Evolutionary conservation across 73 alveolate species (phyloP), one percentile per base, ranked within the genome.

Genomic region (Effrenium voratum): DNA sequence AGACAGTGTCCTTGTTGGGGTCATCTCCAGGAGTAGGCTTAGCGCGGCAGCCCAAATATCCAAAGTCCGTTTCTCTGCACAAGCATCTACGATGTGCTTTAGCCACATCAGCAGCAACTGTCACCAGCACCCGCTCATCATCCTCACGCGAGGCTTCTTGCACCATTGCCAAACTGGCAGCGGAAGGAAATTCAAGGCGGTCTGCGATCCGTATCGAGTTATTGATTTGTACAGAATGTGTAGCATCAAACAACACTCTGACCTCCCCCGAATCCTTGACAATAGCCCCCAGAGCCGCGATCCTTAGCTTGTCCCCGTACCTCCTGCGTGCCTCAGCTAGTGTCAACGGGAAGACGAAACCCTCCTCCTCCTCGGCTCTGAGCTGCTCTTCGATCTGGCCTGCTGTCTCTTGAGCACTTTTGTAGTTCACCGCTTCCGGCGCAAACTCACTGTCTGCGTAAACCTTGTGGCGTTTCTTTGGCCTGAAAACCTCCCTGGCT

Each of bases 161-260:
- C 34, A 75, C 57, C 85, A 12, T 75, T 36, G 85, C 85, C 34
- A 40, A 3, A 28, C 30, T 55, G 8, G 22, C 52, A 1, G 85
- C 57, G 26, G 57, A 52, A 3, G 85, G 85, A 34, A 75, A 75
- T 44, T 75, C 85, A 10, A 75, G 57, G 3, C 46, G 85, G 30
- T 80, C 91, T 24, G 12, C 43, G 16, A 80, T 80, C 57, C 28
- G 38, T 16, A 80, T 80, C 24, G 13, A 24, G 63, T 80, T 44
- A n/a, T 80, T 80, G 72, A 80, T 46, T n/a, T 46, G 57, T 43
- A 80, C 60, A 32, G 8, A n/a, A 49, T 80, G 91, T 24, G 91
- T 80, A 46, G 57, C 91, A 45, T 80, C 91, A 45, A 46, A 47
- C 2, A 80, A 30, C 91, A 80, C 91, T 5, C 91, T 43, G 72